A percentile compares a stretch with the other conserved stretches of the same genome.
Conservation (phyloP, 805 yeast genomes). For the Myxozyma vanderwaltii region DNA sequence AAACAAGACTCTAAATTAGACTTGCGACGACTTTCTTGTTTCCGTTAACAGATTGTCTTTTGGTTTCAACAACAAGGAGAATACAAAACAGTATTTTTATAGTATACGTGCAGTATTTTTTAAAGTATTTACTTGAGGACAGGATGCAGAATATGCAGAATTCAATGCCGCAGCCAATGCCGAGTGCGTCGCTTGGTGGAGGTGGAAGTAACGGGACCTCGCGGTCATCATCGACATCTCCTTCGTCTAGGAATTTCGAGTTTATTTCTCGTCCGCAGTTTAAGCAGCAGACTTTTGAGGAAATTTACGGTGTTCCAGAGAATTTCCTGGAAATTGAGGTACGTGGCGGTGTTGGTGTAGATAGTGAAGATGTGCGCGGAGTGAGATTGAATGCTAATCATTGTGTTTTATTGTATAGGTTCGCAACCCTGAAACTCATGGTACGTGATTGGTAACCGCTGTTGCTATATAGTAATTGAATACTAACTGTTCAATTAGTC, state of each 20-base stretch:
- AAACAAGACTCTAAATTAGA: too few relatives aligned
- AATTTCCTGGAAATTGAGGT: slow-evolving; percentile 92
- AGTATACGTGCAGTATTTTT: too few relatives aligned
- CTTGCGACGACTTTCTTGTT: not conserved
- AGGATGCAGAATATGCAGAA: slow-evolving; percentile 9
- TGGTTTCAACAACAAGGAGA: too few relatives aligned
- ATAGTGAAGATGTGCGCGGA: too few relatives aligned
- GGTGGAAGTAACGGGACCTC: slow-evolving; percentile 2
- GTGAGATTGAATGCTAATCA: too few relatives aligned
- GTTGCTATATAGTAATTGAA: not conserved
- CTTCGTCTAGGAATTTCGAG: slow-evolving; percentile 20
- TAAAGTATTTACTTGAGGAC: too few relatives aligned
- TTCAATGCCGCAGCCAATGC: slow-evolving; percentile 12
- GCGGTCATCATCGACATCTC: slow-evolving; percentile 20
- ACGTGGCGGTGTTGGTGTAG: too few relatives aligned
- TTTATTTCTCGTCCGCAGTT: slow-evolving; percentile 43
- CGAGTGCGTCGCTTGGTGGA: slow-evolving; percentile 7
- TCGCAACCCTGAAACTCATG: slow-evolving; percentile 75
- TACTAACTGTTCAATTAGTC: slow-evolving; percentile 15
- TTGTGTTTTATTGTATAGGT: slow-evolving; percentile 42
- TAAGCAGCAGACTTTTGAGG: slow-evolving; percentile 69
- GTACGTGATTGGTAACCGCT: slow-evolving; percentile 35
- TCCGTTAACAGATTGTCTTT: too few relatives aligned
- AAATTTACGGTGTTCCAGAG: slow-evolving; percentile 91
- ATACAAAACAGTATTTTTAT: too few relatives aligned